Evolutionary conservation across 129 eudicot species (phyloP).

Genomic region (Flaveria robusta): DNA sequence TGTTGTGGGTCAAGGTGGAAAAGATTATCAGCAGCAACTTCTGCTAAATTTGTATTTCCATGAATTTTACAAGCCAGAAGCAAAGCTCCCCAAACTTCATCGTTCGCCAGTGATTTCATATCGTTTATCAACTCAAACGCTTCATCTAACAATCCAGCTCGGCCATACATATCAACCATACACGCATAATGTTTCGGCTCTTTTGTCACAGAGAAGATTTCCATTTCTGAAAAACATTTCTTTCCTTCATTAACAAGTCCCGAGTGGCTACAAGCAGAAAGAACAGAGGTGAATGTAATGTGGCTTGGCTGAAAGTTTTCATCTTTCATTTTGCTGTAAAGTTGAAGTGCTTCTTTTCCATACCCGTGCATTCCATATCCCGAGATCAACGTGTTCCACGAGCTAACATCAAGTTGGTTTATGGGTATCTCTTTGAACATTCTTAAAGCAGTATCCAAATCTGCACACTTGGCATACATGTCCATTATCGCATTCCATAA

Average conservation of each 20-base stretch:
- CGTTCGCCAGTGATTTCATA: constrained; percentile 61
- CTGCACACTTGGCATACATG: constrained; percentile 69
- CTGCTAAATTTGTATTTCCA: constrained; percentile 50
- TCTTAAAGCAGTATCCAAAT: constrained; percentile 37
- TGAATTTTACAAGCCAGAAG: constrained; percentile 63
- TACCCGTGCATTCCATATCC: constrained; percentile 55
- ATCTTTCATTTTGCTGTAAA: constrained; percentile 41
- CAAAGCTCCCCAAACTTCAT: constrained; percentile 73
- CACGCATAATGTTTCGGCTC: constrained; percentile 65
- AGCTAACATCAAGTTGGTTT: constrained; percentile 44
- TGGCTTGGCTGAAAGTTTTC: constrained; percentile 48
- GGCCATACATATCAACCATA: constrained; percentile 88
- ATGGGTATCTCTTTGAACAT: constrained; percentile 33
- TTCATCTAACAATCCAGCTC: constrained; percentile 64
- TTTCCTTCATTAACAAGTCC: constrained; percentile 55
- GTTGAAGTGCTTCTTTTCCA: constrained; percentile 45
- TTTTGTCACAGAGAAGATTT: constrained; percentile 31
- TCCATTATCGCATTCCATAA: constrained; percentile 51
- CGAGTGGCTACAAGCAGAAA: constrained; percentile 66
- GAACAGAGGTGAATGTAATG: constrained; percentile 49
- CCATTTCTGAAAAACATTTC: constrained; percentile 39
- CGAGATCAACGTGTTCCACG: constrained; percentile 62
- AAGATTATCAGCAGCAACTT: constrained; percentile 56
- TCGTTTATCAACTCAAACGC: constrained; percentile 55
- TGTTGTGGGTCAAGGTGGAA: constrained; percentile 61